These are phyloP conservation scores for Neofusicoccum umdonicola DNA, from an alignment of 2,329 filamentous ascomycete genomes.

Conservation along the genomic window DNA sequence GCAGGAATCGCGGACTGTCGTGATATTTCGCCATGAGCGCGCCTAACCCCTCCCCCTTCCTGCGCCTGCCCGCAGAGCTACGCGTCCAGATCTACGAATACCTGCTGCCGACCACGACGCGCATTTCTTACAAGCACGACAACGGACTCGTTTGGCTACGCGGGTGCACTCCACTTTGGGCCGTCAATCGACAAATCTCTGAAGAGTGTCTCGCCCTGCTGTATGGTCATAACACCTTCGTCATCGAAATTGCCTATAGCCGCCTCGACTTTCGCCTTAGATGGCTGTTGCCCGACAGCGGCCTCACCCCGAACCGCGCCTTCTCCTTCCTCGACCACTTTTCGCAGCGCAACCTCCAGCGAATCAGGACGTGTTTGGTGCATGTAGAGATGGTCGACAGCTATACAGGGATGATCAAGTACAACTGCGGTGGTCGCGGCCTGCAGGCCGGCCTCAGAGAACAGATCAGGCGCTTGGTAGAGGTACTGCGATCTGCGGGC, in stretches of 20 bases:
- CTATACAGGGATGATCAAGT: conserved; percentile 53
- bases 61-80: conserved; percentile 44
- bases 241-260: conserved; percentile 45
- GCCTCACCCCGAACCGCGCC: conserved; percentile 40
- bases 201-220: conserved; percentile 45
- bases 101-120: conserved; percentile 42
- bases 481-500: conserved; percentile 30
- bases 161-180: conserved; percentile 41
- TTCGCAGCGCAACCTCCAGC: conserved; percentile 39
- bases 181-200: conserved; percentile 42
- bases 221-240: conserved; percentile 48
- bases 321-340: conserved; percentile 45
- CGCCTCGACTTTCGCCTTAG: conserved; percentile 45
- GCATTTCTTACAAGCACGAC: conserved; percentile 19
- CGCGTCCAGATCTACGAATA: conserved; percentile 42
- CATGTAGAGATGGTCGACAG: conserved; percentile 49
- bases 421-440: conserved; percentile 47
- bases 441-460: conserved; percentile 42
- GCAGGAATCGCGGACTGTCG: conserved; percentile 20
- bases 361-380: conserved; percentile 43
- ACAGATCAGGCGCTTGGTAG: conserved; percentile 43
- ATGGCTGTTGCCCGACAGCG: conserved; percentile 41
- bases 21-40: background rate
- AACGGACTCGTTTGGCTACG: conserved; percentile 44
- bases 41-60: conserved; percentile 27